Evolutionary conservation across 352 stramenopile species (phyloP).

Genomic region (Phytophthora vignae): DNA sequence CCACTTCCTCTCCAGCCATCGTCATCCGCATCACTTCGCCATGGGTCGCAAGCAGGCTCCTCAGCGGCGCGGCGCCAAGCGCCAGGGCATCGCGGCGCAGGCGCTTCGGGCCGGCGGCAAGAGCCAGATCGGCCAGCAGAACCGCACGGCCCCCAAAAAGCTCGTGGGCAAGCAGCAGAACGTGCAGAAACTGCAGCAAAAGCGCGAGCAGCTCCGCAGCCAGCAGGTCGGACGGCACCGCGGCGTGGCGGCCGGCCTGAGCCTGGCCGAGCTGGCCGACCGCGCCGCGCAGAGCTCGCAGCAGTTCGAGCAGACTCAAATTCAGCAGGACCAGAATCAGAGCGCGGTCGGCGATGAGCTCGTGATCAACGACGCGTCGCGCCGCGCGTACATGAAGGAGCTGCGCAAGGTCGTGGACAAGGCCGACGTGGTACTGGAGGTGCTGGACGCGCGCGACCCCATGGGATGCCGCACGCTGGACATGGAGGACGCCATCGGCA

Average conservation of each 20-base stretch:
- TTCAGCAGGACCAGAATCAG: conserved; percentile 22
- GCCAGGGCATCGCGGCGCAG: conserved; percentile 34
- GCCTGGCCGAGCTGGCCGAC: conserved; percentile 62
- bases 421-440: conserved; percentile 97
- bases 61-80: conserved; percentile 39
- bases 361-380: conserved; percentile 87
- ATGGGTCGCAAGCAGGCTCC: conserved; percentile 36
- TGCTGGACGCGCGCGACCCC: conserved; percentile 98
- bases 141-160: conserved; percentile 34
- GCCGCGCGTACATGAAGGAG: conserved; percentile 95
- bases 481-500: conserved; percentile 95
- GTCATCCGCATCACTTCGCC: conserved; percentile 1
- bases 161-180: conserved; percentile 60
- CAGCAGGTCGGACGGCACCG: conserved; percentile 58
- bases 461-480: conserved; percentile 93
- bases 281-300: conserved; percentile 50
- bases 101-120: conserved; percentile 26
- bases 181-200: conserved; percentile 58
- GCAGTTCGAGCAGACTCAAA: conserved; percentile 51
- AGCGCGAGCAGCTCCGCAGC: conserved; percentile 72
- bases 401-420: conserved; percentile 97
- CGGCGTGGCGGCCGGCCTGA: conserved; percentile 41
- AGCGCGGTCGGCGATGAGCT: conserved; percentile 35
- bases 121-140: conserved; percentile 35
- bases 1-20: conserved; percentile 26